Evolutionary conservation across 139 green algal species (phyloP), one percentile per base, ranked within the genome.

Genomic region (Mesostigma viride): DNA sequence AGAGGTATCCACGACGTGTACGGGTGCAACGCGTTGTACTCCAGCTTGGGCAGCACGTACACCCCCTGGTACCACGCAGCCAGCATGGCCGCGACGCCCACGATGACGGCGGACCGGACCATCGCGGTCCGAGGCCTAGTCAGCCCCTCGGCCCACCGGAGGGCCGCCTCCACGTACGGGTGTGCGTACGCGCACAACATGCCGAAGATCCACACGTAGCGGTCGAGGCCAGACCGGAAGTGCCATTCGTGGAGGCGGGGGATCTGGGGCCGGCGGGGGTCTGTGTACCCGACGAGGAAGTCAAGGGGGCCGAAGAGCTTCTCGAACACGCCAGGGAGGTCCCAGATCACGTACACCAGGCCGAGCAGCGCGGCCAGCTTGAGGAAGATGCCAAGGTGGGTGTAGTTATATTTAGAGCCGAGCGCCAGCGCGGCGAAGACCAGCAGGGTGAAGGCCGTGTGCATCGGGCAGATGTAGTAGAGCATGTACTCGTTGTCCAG

Each of bases 401-500:
- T 73, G 63, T 87, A 67, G 79, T 96, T 96, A 61, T 82, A 67
- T 31, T 83, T 71, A 20, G 63, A 47, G 14, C 63, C 79, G 30
- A 94, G 68, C 46, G 67, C 89, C 48, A 95, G 76, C 3, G 68
- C 68, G 26, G 44, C 82, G 70, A 95, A 97, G 11, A 96, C 89
- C 53, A 95, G 79, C 8, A 96, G 62, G 2, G 91, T 96, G 83
- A 92, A 97, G 32, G 96, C 84, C 20, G 91, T 96, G 82, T 97
- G 91, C 91, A 97, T 96, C 67, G 91, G 91, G 82, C 89, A 96
- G 75, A 97, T 97, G 80, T 97, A 97, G 79, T 97, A 97, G 6
- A 97, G 83, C 90, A 97, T 95, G 82, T 95, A 96, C 66, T 74
- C 79, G 81, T 97, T 96, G 59, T 71, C 74, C 57, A 96, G 70